Conservation (phyloP, 257 asterid species). For the Oldenlandia corymbosa region DNA sequence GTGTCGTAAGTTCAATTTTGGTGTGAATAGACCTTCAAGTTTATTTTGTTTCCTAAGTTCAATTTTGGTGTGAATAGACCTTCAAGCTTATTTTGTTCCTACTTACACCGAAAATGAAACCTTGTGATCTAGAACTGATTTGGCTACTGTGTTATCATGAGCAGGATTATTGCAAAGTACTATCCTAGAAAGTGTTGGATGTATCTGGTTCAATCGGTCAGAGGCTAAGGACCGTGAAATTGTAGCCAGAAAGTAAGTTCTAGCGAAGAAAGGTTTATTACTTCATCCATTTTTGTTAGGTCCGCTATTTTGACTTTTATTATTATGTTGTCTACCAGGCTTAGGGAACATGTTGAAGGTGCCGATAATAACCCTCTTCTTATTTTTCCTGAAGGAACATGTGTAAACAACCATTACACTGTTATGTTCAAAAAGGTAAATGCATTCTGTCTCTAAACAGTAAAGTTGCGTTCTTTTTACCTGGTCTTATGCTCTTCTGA, state of each 20-base stretch:
- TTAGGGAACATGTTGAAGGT: slow-evolving; percentile 84
- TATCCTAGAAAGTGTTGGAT: slow-evolving; percentile 91
- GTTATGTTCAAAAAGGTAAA: slow-evolving; percentile 98
- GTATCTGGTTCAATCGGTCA: slow-evolving; percentile 98
- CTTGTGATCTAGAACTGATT: not conserved
- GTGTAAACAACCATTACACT: slow-evolving; percentile 90
- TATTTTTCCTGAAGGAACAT: slow-evolving; percentile 98
- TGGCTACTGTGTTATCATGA: not conserved
- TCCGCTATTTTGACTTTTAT: slow-evolving; percentile 13
- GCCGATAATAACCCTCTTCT: slow-evolving; percentile 95
- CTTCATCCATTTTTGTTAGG: not conserved
- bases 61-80: too few relatives aligned
- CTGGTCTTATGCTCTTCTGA: not conserved
- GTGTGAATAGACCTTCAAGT: too few relatives aligned
- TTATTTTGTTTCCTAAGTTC: too few relatives aligned
- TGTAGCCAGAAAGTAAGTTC: slow-evolving; percentile 79
- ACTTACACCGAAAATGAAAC: not conserved
- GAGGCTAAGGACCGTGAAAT: slow-evolving; percentile 96
- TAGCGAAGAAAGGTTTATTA: not conserved
- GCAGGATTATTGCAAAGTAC: slow-evolving; percentile 91
- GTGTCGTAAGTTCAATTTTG: too few relatives aligned
- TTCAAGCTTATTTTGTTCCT: not conserved
- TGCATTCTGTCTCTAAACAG: not conserved
- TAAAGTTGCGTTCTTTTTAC: not conserved
- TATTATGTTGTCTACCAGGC: slow-evolving; percentile 49